Evolutionary conservation across 768 basidiomycete genomes (phyloP).

Genomic region (Termitomyces sp.): DNA sequence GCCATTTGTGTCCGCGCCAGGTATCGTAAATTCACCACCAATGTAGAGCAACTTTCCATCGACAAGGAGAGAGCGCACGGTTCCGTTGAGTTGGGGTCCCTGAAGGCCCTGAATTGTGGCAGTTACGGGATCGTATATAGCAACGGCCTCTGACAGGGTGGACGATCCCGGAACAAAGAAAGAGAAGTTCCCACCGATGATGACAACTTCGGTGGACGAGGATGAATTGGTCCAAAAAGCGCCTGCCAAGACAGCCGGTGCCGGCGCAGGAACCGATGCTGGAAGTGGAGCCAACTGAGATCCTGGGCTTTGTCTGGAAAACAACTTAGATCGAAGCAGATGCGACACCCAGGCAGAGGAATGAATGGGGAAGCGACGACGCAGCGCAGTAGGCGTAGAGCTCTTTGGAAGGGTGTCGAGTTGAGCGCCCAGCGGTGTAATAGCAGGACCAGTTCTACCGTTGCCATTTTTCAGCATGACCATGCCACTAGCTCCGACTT

Average conservation of each 20-base stretch:
- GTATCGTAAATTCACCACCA: conserved; percentile 77
- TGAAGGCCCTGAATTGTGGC: conserved; percentile 46
- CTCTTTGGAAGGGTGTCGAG: conserved; percentile 38
- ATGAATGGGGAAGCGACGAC: conserved; percentile 31
- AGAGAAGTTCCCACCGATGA: conserved; percentile 91
- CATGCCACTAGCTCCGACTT: conserved; percentile 75
- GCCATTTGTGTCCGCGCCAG: conserved; percentile 53
- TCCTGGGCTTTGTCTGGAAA: conserved; percentile 48
- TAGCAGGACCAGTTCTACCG: conserved; percentile 40
- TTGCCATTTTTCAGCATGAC: conserved; percentile 69
- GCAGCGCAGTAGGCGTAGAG: conserved; percentile 21
- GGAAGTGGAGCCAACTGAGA: conserved; percentile 49
- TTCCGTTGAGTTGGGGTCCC: conserved; percentile 65
- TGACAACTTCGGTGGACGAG: conserved; percentile 55
- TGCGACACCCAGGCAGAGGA: conserved; percentile 45
- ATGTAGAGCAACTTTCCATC: conserved; percentile 67
- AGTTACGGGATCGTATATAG: conserved; percentile 60
- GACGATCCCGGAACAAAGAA: conserved; percentile 38
- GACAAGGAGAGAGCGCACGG: conserved; percentile 73
- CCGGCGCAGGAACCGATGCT: conserved; percentile 44
- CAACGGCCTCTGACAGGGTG: conserved; percentile 47
- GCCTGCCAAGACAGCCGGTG: conserved; percentile 82
- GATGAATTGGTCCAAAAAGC: conserved; percentile 86
- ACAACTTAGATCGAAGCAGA: conserved; percentile 36
- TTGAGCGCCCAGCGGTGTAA: conserved; percentile 58